phyloP scores from a whole-genome alignment of 495 filamentous ascomycete species.

The Penicillium herquei region DNA sequence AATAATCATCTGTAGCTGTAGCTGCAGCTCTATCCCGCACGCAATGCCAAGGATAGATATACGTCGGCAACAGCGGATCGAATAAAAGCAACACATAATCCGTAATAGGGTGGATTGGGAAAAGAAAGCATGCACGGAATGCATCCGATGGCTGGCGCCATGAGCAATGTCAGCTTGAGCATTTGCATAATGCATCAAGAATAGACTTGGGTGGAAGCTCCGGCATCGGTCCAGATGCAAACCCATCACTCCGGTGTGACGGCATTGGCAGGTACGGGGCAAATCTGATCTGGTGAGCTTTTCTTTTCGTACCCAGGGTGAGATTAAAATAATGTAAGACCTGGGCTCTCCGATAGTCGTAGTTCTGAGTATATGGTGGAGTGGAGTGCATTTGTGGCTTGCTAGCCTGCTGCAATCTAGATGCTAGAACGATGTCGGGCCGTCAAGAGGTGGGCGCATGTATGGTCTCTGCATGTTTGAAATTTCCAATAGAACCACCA shows the following conservation, averaged over 20 bases:
- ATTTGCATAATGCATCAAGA: slow-evolving; percentile 2
- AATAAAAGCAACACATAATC: slow-evolving; percentile 5
- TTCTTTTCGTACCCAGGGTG: slow-evolving; percentile 8
- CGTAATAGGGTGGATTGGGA: slow-evolving; percentile 6
- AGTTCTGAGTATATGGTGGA: neutral
- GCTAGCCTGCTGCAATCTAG: slow-evolving; percentile 2
- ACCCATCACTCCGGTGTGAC: slow-evolving; percentile 24
- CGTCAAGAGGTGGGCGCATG: neutral
- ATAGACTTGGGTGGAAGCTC: slow-evolving; percentile 17
- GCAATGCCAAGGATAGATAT: neutral
- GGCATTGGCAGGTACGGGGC: slow-evolving; percentile 20
- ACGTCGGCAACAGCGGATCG: slow-evolving; percentile 15
- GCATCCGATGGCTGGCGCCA: slow-evolving; percentile 8
- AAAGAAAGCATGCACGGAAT: neutral
- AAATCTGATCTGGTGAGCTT: slow-evolving; percentile 17
- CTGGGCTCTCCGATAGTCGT: neutral
- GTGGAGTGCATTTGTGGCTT: neutral
- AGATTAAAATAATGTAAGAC: slow-evolving; percentile 24
- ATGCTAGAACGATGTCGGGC: neutral
- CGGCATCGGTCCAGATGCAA: slow-evolving; percentile 19
- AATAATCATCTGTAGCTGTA: too few species aligned
- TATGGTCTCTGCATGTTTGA: slow-evolving; percentile 5
- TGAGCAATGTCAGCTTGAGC: slow-evolving; percentile 12
- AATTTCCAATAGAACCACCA: slow-evolving; percentile 8
- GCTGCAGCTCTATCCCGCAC: too few species aligned